A percentile compares a stretch with the other conserved stretches of the same genome.
Evolutionary conservation across 2,329 filamentous ascomycete species (phyloP).

Genomic region (Fusarium decemcellulare): DNA sequence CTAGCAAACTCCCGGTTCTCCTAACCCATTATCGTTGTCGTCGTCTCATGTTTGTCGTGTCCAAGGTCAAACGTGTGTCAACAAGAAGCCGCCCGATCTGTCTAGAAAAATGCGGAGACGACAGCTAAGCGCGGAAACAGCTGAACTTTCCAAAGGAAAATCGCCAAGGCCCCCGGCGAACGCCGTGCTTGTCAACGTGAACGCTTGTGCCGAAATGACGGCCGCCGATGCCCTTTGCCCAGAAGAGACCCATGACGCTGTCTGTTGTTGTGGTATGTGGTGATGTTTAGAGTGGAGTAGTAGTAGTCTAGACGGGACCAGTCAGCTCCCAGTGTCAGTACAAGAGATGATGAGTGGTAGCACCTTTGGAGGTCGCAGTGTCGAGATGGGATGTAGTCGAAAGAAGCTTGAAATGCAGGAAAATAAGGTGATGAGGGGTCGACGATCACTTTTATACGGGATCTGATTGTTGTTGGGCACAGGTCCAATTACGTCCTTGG

Average conservation of each 20-base stretch:
- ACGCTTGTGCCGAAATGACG: constrained; percentile 66
- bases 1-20: constrained; percentile 18
- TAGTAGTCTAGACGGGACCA: constrained; percentile 1
- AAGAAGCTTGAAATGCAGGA: constrained; percentile 41
- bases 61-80: background rate
- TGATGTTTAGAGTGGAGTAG: background rate
- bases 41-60: constrained; percentile 25
- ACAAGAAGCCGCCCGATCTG: background rate
- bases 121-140: constrained; percentile 60
- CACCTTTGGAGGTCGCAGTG: constrained; percentile 16
- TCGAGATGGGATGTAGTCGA: constrained; percentile 31
- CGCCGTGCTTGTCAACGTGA: constrained; percentile 60
- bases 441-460: constrained; percentile 41
- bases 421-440: constrained; percentile 39
- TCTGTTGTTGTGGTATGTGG: constrained; percentile 6
- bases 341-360: background rate
- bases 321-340: constrained; percentile 12
- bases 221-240: constrained; percentile 61
- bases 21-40: constrained; percentile 18
- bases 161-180: constrained; percentile 65
- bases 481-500: constrained; percentile 38
- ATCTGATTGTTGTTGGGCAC: constrained; percentile 21
- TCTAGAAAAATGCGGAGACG: background rate
- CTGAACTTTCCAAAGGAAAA: constrained; percentile 65
- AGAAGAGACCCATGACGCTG: constrained; percentile 62